Base-by-base conservation (phyloP, 2,329 filamentous ascomycete species). In the Fusarium sp. region DNA sequence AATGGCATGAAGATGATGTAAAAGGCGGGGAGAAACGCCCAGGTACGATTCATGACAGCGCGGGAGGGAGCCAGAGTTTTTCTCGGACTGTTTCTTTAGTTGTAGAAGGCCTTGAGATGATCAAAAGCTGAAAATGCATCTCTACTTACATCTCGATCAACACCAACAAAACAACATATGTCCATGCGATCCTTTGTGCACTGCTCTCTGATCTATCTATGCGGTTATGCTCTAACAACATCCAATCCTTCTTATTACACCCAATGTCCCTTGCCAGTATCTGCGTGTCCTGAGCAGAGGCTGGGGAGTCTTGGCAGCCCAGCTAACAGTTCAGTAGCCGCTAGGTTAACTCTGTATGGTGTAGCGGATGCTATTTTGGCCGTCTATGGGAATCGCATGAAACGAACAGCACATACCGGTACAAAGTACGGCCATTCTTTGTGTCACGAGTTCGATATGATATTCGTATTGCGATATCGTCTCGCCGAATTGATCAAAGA, bases 1-100 rank as follows among this genome's bases (percentile, higher is more conserved):
- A 67, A 67, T 69, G 67, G 66, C 41, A 70, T 70, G 62, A 36
- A 70, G 42, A 64, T 69, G 62, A 69, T 63, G 62, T 50, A 64
- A 54, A 67, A 59, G 57, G 57, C 62, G 53, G 66, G 67, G 62
- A 49, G 44, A 58, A 46, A 31, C 36, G 15, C 20, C 31, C 51
- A 45, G 20, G 20, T 41, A 58, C 64, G 66, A 67, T 56, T 67
- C 66, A 62, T 62, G 65, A 33, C 33, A 16, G 23, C 26, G 20
- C 20, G 34, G 28, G 61, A 67, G 57, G 52, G 33, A 67, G 46
- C 61, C 62, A 53, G 26, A 18, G 28, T 23, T 42, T n/a, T 36
- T 37, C 15, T 30, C 10, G 10, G 28, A 7, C 28, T 30, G 28
- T 30, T 30, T 30, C 28, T 30, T 30, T 30, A 36, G 33, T 4